Percentiles rank a stretch among this genome's conserved stretches.
Conservation (phyloP, 345 rosid species). For the Ailanthus altissimus region DNA sequence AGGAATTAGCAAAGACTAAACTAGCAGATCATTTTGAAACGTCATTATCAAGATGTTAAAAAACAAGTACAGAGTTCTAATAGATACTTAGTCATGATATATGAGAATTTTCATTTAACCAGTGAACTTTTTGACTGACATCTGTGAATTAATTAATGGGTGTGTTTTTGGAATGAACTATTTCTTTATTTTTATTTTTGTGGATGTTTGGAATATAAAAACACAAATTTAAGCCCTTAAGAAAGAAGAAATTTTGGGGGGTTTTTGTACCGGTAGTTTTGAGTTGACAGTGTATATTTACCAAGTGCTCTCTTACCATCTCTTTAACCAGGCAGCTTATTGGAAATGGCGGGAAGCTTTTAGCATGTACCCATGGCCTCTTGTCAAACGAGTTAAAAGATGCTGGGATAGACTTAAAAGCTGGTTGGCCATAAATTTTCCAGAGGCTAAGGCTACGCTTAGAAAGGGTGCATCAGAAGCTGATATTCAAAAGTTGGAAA, state of each 20-base stretch:
- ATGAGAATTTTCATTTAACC: neutral
- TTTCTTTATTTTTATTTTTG: neutral
- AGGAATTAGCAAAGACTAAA: neutral
- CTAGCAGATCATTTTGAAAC: neutral
- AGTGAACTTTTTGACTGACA: neutral
- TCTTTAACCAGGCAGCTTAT: slow-evolving; percentile 53
- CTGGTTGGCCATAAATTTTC: slow-evolving; percentile 68
- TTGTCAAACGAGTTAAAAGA: slow-evolving; percentile 65
- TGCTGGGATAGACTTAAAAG: slow-evolving; percentile 70
- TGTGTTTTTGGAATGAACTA: neutral
- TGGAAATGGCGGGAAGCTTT: slow-evolving; percentile 70
- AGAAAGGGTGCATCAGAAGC: slow-evolving; percentile 77
- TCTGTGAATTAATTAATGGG: neutral
- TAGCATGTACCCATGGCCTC: slow-evolving; percentile 78
- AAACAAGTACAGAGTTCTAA: neutral
- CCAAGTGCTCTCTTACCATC: neutral
- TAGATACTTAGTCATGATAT: neutral
- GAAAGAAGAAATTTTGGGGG: neutral
- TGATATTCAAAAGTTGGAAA: slow-evolving; percentile 53
- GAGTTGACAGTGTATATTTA: neutral
- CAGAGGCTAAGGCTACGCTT: slow-evolving; percentile 70
- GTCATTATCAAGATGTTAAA: neutral
- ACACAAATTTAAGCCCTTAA: neutral
- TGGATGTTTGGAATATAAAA: neutral
- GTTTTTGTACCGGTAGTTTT: neutral